Evolutionary conservation across 2,329 filamentous ascomycete species (phyloP).

Genomic region (Chrysoporthe deuterocubensis): DNA sequence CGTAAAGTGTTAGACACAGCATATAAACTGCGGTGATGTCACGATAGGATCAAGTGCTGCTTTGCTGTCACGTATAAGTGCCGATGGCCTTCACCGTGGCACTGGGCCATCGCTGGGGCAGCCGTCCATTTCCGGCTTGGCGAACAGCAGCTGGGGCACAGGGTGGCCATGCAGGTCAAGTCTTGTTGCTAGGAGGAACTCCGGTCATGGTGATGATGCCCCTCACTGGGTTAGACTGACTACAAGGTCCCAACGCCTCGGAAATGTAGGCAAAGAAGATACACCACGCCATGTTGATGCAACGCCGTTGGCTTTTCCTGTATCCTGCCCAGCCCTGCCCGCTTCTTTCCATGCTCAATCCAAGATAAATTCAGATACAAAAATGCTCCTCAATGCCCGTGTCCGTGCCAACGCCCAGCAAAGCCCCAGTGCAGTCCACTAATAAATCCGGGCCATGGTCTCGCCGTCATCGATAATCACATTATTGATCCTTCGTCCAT

Average conservation of each 20-base stretch:
- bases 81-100: neutral
- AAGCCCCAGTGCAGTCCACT: neutral
- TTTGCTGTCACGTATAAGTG: neutral
- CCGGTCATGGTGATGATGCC: neutral
- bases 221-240: neutral
- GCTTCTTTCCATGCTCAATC: neutral
- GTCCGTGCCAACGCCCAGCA: neutral
- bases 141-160: neutral
- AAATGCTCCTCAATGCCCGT: neutral
- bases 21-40: neutral
- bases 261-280: neutral
- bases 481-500: conserved; percentile 80
- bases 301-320: neutral
- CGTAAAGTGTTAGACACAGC: neutral
- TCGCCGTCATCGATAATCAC: conserved; percentile 62
- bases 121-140: neutral
- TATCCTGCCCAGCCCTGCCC: neutral
- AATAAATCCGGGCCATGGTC: conserved; percentile 17
- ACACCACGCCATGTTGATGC: neutral
- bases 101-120: neutral
- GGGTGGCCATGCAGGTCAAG: neutral
- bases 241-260: neutral
- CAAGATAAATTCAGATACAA: neutral
- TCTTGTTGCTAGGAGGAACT: neutral
- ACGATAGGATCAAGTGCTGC: neutral